These are phyloP conservation scores for Trichoderma sp. DNA, from an alignment of 2,329 filamentous ascomycete species.

Conservation along the genomic window DNA sequence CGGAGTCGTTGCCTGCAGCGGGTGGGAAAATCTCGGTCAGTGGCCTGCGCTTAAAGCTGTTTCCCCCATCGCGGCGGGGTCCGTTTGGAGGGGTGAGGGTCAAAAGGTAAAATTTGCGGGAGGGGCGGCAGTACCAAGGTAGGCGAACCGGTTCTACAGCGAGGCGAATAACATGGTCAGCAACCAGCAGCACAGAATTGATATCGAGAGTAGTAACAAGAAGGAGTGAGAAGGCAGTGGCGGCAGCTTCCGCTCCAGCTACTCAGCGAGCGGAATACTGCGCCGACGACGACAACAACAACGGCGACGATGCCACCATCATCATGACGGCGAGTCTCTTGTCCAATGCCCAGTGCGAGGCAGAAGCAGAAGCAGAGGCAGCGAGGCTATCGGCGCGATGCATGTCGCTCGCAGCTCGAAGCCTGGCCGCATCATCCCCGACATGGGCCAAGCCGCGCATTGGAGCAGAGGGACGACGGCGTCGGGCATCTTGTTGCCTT, in stretches of 20 bases:
- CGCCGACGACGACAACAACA: constrained; percentile 5
- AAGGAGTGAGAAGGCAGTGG: not conserved
- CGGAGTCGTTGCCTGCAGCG: constrained; percentile 59
- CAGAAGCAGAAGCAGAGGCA: not conserved
- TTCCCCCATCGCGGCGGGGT: constrained; percentile 29
- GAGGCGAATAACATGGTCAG: constrained; percentile 8
- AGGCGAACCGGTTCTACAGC: constrained; percentile 89
- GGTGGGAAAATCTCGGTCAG: constrained; percentile 23
- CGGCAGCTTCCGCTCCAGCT: not conserved
- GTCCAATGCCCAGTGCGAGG: too few species aligned
- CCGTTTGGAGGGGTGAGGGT: constrained; percentile 30
- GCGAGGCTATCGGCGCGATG: constrained; percentile 5
- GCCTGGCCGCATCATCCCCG: constrained; percentile 3
- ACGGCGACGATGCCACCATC: not conserved
- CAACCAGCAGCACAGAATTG: constrained; percentile 6
- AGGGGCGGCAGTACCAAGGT: constrained; percentile 75
- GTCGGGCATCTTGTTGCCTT: not conserved
- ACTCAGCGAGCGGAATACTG: not conserved
- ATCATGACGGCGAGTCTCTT: not conserved
- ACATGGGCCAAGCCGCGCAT: constrained; percentile 18
- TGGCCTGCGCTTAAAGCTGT: constrained; percentile 14
- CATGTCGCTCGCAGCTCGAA: not conserved
- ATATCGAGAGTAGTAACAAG: not conserved
- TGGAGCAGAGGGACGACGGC: constrained; percentile 7
- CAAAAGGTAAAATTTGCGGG: constrained; percentile 26